Conservation (phyloP, 495 filamentous ascomycete species). For the Tuber microsphaerosporum region DNA sequence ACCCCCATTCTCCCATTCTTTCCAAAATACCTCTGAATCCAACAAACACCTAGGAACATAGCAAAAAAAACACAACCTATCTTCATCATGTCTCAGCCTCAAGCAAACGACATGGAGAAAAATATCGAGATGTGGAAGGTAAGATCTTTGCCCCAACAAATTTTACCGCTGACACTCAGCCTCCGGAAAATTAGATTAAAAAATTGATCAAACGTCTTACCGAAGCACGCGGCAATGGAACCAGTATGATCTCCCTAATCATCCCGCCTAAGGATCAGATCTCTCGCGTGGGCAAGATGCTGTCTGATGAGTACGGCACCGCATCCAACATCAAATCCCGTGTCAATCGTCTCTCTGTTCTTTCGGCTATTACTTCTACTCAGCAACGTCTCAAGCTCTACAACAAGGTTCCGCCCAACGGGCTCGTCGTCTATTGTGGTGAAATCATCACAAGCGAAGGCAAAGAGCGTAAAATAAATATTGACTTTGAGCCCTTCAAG, state of each 20-base stretch:
- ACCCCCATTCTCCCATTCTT: too few species aligned
- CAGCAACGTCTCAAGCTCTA: constrained; percentile 98
- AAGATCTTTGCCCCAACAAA: not conserved
- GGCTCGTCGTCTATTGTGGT: constrained; percentile 96
- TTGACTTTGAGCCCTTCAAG: constrained; percentile 99
- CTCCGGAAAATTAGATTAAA: constrained; percentile 60
- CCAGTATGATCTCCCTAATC: constrained; percentile 96
- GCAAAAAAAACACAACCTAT: not conserved
- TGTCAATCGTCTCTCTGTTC: constrained; percentile 93
- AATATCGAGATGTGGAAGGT: constrained; percentile 78
- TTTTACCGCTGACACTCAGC: constrained; percentile 7
- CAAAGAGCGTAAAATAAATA: constrained; percentile 98
- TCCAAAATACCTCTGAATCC: too few species aligned
- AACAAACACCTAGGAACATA: too few species aligned
- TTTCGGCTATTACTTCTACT: constrained; percentile 96
- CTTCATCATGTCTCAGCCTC: constrained; percentile 77
- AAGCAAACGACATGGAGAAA: constrained; percentile 92
- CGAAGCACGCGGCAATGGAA: constrained; percentile 87
- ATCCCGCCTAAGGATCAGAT: constrained; percentile 98
- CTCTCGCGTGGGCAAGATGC: constrained; percentile 93
- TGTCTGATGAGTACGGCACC: constrained; percentile 99
- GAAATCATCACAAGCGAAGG: constrained; percentile 99
- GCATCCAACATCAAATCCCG: constrained; percentile 99
- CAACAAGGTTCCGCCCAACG: constrained; percentile 96
- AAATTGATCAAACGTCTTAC: constrained; percentile 96